These are phyloP conservation scores for Coniosporium apollinis DNA, from an alignment of 495 filamentous ascomycete genomes.

Conservation along the genomic window DNA sequence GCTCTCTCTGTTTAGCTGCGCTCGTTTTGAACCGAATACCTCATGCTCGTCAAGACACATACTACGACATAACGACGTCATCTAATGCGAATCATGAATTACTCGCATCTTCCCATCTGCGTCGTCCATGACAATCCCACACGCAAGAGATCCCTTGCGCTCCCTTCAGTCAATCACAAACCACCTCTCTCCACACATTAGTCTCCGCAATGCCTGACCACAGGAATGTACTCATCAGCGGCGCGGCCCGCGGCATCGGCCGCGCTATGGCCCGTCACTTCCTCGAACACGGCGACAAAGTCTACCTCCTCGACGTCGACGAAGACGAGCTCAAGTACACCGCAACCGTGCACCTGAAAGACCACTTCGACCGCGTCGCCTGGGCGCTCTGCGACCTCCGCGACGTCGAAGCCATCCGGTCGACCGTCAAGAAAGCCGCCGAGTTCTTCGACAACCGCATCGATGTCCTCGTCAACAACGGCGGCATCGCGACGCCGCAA, in stretches of 20 bases:
- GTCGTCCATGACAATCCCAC: no score
- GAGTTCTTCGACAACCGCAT: conserved; percentile 8
- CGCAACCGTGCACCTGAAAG: neutral
- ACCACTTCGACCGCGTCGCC: conserved; percentile 4
- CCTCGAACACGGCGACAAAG: conserved; percentile 11
- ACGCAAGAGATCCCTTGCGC: no score
- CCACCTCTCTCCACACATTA: no score
- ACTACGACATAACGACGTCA: no score
- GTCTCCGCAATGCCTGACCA: no score
- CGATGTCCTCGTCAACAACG: conserved; percentile 17
- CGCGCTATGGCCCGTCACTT: conserved; percentile 15
- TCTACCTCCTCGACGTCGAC: conserved; percentile 14
- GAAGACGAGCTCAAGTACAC: conserved; percentile 8
- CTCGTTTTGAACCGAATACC: no score
- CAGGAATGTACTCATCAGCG: conserved; percentile 22
- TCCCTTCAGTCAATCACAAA: no score
- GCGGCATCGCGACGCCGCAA: conserved; percentile 14
- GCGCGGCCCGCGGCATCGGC: conserved; percentile 17
- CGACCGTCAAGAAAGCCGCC: conserved; percentile 1
- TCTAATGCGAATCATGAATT: no score
- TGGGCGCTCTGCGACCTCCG: conserved; percentile 7
- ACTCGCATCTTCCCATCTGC: no score
- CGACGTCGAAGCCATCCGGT: conserved; percentile 3
- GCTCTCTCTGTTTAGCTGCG: no score
- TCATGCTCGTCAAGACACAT: no score